phyloP scores from a whole-genome alignment of 768 basidiomycete genomes.

The Tremella mesenterica region DNA sequence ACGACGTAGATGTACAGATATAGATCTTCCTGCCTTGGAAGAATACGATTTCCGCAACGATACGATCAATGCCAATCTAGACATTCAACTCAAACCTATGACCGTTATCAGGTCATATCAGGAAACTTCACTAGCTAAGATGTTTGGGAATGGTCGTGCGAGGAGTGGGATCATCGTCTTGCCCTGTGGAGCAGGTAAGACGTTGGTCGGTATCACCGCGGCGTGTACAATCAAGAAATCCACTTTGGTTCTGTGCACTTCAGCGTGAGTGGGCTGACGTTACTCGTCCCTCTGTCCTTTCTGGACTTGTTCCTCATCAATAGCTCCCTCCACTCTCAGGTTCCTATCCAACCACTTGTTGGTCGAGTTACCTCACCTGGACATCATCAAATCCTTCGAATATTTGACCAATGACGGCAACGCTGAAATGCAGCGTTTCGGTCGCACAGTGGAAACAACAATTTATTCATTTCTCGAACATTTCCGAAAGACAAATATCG shows the following conservation, averaged over 20 bases:
- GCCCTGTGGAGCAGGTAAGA: constrained; percentile 97
- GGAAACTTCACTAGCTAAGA: constrained; percentile 95
- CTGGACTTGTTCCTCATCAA: too few species aligned
- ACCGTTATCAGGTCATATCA: constrained; percentile 97
- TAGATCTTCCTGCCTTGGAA: constrained; percentile 96
- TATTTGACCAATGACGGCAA: neutral
- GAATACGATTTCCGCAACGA: constrained; percentile 99
- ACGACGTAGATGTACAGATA: constrained; percentile 89
- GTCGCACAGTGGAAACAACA: constrained; percentile 99
- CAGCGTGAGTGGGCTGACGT: constrained; percentile 60
- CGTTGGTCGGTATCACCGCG: constrained; percentile 97
- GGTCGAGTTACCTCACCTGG: too few species aligned
- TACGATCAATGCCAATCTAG: constrained; percentile 87
- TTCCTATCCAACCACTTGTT: too few species aligned
- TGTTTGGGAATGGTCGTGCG: constrained; percentile 99
- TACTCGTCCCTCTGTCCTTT: neutral
- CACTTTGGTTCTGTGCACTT: constrained; percentile 91
- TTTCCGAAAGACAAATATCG: constrained; percentile 90
- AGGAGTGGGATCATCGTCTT: constrained; percentile 96
- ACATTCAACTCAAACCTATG: constrained; percentile 96
- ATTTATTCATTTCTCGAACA: constrained; percentile 97
- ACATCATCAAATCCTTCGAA: neutral
- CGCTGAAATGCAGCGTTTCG: constrained; percentile 40
- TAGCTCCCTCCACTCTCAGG: too few species aligned
- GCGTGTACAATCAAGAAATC: constrained; percentile 99